Evolutionary conservation across 2,329 filamentous ascomycete species (phyloP), one percentile per base, ranked within the genome.

Genomic region (Phaeosphaeria sp.): DNA sequence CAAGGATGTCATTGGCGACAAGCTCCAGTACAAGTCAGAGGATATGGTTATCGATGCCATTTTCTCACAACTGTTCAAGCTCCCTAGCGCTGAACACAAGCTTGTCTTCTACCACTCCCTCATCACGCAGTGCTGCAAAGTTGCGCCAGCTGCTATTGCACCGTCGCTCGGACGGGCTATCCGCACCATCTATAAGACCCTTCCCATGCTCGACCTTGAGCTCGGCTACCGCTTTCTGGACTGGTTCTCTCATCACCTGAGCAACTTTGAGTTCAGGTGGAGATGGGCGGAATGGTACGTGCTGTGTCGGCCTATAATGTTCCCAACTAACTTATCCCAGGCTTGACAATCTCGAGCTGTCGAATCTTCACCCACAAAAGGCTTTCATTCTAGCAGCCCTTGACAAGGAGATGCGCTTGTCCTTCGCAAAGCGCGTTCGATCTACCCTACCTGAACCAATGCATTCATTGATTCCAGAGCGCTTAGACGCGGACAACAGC

Each of bases 181-280:
- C 68, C 87, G 95, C 54, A 96, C 90, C 71, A 82, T 97, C 61
- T 99, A 97, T 81, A 87, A 91, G 62, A 93, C 90, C 74, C 82
- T 91, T 10, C 89, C 92, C 58, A 86, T 85, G 2, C 88, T 98
- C 82, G 95, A 99, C 72, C 82, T 97, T 48, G 93, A 98, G 78
- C 81, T 99, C 44, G 85, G 83, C 55, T 90, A 93, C 71, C 87
- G 95, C 23, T 98, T 98, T 79, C 83, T 97, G 73, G 94, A 98
- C 76, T 99, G 95, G 95, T 99, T 99, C 73, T 87, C 94, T 18
- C 95, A 99, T 76, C 95, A 99, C 80, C 81, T 99, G 65, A 97
- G 93, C 80, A 99, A 99, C 80, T 99, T 99, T 74, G 95, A 96
- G 52, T 99, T 98, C 76, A 95, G 95, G 10, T 99, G 95, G 95